phyloP scores from a whole-genome alignment of 2,329 filamentous ascomycete genomes.

The Byssoonygena ceratinophila region DNA sequence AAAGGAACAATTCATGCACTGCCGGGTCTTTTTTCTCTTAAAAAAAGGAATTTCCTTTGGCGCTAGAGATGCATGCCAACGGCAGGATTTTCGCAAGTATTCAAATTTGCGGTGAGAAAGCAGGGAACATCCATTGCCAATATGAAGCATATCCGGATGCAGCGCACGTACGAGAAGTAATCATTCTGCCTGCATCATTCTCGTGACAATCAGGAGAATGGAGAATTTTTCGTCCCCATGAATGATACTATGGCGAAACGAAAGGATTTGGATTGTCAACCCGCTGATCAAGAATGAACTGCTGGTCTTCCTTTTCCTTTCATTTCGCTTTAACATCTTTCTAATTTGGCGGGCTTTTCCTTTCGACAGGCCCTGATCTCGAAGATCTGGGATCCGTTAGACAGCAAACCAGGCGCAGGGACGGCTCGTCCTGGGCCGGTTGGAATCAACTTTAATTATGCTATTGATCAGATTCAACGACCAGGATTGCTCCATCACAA shows the following conservation, averaged over 20 bases:
- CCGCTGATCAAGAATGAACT: not conserved
- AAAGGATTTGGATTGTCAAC: no score
- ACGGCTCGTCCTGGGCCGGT: not conserved
- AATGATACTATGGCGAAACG: no score
- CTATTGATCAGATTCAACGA: not conserved
- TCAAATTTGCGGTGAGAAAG: slow-evolving; percentile 8
- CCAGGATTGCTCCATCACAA: not conserved
- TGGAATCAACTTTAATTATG: not conserved
- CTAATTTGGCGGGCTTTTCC: not conserved
- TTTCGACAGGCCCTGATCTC: not conserved
- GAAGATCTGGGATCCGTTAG: not conserved
- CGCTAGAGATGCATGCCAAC: slow-evolving; percentile 8
- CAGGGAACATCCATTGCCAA: not conserved
- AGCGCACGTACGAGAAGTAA: not conserved
- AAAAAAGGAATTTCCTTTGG: not conserved
- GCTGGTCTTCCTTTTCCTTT: not conserved
- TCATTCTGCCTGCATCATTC: not conserved
- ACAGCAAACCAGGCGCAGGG: not conserved
- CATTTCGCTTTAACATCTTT: not conserved
- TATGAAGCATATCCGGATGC: not conserved
- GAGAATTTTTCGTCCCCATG: no score
- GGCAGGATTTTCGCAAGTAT: not conserved
- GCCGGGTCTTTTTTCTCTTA: not conserved
- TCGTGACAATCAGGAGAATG: no score
- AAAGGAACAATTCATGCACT: slow-evolving; percentile 6